Percentiles rank a stretch among this genome's conserved stretches.
phyloP scores from a whole-genome alignment of 306 rosid species.

The Mimosa bimucronata region DNA sequence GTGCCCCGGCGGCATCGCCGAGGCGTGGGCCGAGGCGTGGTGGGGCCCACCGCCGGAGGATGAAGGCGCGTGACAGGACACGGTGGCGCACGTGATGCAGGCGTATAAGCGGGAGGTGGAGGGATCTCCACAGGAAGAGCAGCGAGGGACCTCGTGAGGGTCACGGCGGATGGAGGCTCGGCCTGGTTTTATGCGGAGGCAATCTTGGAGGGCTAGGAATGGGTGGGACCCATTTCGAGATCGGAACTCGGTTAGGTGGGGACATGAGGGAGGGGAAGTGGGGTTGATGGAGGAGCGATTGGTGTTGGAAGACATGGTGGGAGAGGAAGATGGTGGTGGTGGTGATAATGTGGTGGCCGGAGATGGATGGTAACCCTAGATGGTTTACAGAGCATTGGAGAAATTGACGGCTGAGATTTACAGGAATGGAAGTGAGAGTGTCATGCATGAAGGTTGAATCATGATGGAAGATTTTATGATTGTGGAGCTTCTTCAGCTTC shows the following conservation, averaged over 20 bases:
- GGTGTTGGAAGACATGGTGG: constrained; percentile 72
- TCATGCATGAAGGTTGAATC: constrained; percentile 48
- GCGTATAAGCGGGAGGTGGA: constrained; percentile 47
- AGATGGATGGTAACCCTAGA: constrained; percentile 52
- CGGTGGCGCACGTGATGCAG: constrained; percentile 58
- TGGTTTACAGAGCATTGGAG: constrained; percentile 45
- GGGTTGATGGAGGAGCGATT: constrained; percentile 54
- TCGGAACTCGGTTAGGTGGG: constrained; percentile 80
- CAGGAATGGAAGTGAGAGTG: constrained; percentile 37
- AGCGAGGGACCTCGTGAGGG: constrained; percentile 63
- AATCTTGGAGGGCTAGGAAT: constrained; percentile 69
- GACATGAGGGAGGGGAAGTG: constrained; percentile 64
- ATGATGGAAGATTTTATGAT: background rate
- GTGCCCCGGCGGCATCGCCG: constrained; percentile 50
- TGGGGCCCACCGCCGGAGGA: constrained; percentile 31
- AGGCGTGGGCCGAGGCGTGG: constrained; percentile 60
- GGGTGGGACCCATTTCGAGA: constrained; percentile 71
- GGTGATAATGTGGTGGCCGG: constrained; percentile 37
- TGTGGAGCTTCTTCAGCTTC: background rate
- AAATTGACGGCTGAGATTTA: constrained; percentile 66
- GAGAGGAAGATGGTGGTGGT: background rate
- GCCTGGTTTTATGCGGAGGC: constrained; percentile 62
- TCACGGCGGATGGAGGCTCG: constrained; percentile 66
- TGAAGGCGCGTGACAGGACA: constrained; percentile 55
- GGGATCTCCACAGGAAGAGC: constrained; percentile 43